Evolutionary conservation across 2,329 filamentous ascomycete genomes (phyloP).

Genomic region (Ophiostoma australiae): DNA sequence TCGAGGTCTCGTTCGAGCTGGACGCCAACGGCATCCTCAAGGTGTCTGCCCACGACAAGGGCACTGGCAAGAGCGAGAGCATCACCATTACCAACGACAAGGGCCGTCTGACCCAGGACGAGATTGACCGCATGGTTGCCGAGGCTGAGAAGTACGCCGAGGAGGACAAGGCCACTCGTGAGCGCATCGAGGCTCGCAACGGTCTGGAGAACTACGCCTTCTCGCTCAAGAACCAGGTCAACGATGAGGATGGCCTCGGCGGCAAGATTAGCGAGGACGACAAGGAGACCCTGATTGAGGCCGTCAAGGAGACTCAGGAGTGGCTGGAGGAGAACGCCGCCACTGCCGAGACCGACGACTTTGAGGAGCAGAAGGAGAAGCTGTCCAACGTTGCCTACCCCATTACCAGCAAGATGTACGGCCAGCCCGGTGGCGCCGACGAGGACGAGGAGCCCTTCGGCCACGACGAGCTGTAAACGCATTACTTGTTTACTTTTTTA

Average conservation of each 20-base stretch:
- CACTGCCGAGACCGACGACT: slow-evolving; percentile 83
- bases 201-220: slow-evolving; percentile 98
- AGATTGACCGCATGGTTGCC: slow-evolving; percentile 98
- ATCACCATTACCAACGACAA: slow-evolving; percentile 99
- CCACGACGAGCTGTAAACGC: slow-evolving; percentile 72
- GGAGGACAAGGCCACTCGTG: slow-evolving; percentile 96
- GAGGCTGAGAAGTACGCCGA: slow-evolving; percentile 99
- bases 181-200: slow-evolving; percentile 95
- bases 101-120: slow-evolving; percentile 90
- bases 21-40: slow-evolving; percentile 98
- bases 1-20: slow-evolving; percentile 96
- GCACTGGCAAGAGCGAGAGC: slow-evolving; percentile 92
- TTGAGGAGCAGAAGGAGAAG: slow-evolving; percentile 99
- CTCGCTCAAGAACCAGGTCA: slow-evolving; percentile 98
- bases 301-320: slow-evolving; percentile 92
- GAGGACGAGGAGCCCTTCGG: slow-evolving; percentile 65
- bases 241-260: slow-evolving; percentile 92
- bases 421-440: slow-evolving; percentile 57
- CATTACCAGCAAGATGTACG: slow-evolving; percentile 97
- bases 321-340: slow-evolving; percentile 95
- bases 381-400: slow-evolving; percentile 93
- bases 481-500: neutral
- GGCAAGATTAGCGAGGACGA: slow-evolving; percentile 98
- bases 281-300: slow-evolving; percentile 85
- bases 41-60: slow-evolving; percentile 95